Percentiles rank a stretch among this genome's conserved stretches.
phyloP scores from a whole-genome alignment of 2,329 filamentous ascomycete genomes.

The Pseudogymnoascus sp. region DNA sequence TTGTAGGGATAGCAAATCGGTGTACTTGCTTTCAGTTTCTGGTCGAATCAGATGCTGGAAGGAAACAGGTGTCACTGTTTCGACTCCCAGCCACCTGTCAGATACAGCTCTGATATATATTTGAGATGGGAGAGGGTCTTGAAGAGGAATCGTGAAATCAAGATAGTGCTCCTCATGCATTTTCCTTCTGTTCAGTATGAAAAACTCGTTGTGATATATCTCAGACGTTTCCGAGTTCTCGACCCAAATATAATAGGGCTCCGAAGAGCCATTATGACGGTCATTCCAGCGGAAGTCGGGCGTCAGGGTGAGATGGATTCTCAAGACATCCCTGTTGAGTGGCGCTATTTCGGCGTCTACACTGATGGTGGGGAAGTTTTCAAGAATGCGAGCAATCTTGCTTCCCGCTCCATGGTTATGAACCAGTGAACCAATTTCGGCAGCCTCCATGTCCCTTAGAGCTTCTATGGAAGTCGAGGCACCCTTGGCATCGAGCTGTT shows the following conservation, averaged over 20 bases:
- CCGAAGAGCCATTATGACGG: constrained; percentile 82
- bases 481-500: constrained; percentile 76
- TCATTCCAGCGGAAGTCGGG: constrained; percentile 96
- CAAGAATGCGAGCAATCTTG: constrained; percentile 70
- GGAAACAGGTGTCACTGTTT: constrained; percentile 89
- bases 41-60: constrained; percentile 97
- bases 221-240: constrained; percentile 96
- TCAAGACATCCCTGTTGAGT: constrained; percentile 84
- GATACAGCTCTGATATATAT: constrained; percentile 94
- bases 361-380: constrained; percentile 85
- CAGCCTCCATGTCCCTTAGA: constrained; percentile 84
- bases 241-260: constrained; percentile 98
- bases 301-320: constrained; percentile 78
- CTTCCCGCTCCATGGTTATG: constrained; percentile 84
- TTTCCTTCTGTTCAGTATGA: constrained; percentile 84
- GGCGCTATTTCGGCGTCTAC: constrained; percentile 94
- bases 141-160: constrained; percentile 92
- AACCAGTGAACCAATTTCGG: constrained; percentile 83
- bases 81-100: constrained; percentile 91
- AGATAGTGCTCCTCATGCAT: constrained; percentile 94
- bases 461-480: constrained; percentile 65
- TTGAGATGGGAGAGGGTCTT: constrained; percentile 86
- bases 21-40: constrained; percentile 96
- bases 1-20: constrained; percentile 84
- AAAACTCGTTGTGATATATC: constrained; percentile 96